Evolutionary conservation across 73 alveolate species (phyloP), one percentile per base, ranked within the genome.

Genomic region (Paramecium tetraurelia): DNA sequence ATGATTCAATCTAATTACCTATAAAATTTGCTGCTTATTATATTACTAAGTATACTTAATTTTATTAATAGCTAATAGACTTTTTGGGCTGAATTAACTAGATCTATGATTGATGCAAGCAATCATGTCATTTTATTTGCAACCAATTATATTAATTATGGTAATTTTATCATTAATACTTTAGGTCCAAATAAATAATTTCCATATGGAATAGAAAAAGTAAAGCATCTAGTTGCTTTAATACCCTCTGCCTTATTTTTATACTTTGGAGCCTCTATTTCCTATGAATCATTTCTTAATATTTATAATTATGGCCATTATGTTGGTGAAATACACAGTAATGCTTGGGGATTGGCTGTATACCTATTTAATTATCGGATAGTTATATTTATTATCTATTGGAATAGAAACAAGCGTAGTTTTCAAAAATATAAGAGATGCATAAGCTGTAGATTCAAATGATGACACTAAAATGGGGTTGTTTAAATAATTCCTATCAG

Each of bases 91-190:
- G 93, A 86, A 86, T 86, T 86, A 38, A 63, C 76, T 8, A 53
- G 93, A 41, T 86, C 93, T n/a, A 20, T 77, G 83, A 86, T 86
- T 86, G 93, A 86, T 86, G 93, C 93, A 59, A 77, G 83, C 58
- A 86, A 86, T 86, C 93, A 86, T 86, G 8, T 86, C 8, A 68
- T 86, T 31, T 77, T 86, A 63, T 86, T 63, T 59, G 83, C 85
- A 40, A 77, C 93, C 63, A 86, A 86, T 59, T 68, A 86, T 59
- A 86, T 86, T 35, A 77, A 86, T 40, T 72, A 72, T 40, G 86
- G 86, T 72, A 4, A 36, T 72, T 4, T 8, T 72, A 31, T 31
- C 22, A 72, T 72, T 35, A 36, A 31, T 31, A 10, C 5, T 33
- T 53, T 20, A 35, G 85, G 63, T 31, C 93, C 93, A 9, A 86